Evolutionary conservation across 495 filamentous ascomycete species (phyloP).

Genomic region (Xylaria cubensis): DNA sequence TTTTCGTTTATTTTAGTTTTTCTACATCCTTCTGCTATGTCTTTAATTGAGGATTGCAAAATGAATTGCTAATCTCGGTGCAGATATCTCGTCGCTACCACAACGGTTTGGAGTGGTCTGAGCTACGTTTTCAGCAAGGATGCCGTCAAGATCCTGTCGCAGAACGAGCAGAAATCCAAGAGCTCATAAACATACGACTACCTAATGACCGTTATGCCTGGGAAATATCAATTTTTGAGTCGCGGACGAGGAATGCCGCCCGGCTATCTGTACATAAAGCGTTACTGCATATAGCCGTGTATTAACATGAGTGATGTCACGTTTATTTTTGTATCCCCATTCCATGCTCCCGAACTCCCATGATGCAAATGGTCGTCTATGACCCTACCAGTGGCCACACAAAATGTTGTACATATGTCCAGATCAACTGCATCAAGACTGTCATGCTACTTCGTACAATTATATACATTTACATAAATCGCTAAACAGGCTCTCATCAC

Average conservation of each 20-base stretch:
- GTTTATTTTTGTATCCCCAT: neutral
- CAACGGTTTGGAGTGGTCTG: constrained; percentile 83
- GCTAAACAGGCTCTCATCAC: neutral
- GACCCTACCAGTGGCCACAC: neutral
- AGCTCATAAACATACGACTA: constrained; percentile 19
- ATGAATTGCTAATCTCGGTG: constrained; percentile 1
- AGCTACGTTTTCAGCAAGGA: constrained; percentile 84
- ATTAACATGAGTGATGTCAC: neutral
- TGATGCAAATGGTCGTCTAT: constrained; percentile 7
- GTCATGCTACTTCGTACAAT: constrained; percentile 11
- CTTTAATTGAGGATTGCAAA: neutral
- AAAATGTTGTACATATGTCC: neutral
- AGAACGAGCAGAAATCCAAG: constrained; percentile 37
- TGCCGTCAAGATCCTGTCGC: constrained; percentile 78
- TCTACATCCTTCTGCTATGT: neutral
- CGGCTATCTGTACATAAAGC: neutral
- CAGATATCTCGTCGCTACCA: constrained; percentile 77
- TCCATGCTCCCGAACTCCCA: neutral
- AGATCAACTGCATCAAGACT: neutral
- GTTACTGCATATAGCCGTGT: neutral
- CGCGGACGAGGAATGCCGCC: neutral
- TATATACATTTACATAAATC: neutral
- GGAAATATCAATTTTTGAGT: neutral
- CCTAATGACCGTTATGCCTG: neutral
- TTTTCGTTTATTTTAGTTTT: neutral